Evolutionary conservation across 1,139 yeast genomes (phyloP).

Genomic region (Yamadazyma mexicana): DNA sequence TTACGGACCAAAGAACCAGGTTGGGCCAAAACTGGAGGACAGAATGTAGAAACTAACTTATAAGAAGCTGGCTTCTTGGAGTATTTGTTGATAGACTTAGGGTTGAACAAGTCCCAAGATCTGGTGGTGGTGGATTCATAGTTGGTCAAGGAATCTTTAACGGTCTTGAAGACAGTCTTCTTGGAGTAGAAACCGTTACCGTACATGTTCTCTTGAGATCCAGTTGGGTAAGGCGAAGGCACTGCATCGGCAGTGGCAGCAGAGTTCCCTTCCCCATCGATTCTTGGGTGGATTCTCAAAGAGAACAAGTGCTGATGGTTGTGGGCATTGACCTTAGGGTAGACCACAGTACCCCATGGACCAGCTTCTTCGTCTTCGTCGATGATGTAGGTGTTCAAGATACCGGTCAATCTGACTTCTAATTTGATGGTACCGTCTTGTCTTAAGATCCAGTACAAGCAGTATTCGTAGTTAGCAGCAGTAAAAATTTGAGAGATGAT

Average conservation of each 20-base stretch:
- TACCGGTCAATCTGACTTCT: slow-evolving; percentile 79
- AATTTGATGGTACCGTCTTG: slow-evolving; percentile 82
- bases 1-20: slow-evolving; percentile 73
- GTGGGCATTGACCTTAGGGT: slow-evolving; percentile 81
- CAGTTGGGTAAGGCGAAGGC: slow-evolving; percentile 58
- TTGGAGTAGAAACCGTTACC: slow-evolving; percentile 73
- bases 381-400: slow-evolving; percentile 67
- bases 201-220: slow-evolving; percentile 66
- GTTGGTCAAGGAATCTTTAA: slow-evolving; percentile 64
- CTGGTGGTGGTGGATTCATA: slow-evolving; percentile 63
- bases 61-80: slow-evolving; percentile 76
- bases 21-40: slow-evolving; percentile 72
- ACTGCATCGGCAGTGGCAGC: slow-evolving; percentile 69
- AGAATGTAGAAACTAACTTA: slow-evolving; percentile 75
- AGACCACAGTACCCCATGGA: slow-evolving; percentile 79
- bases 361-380: slow-evolving; percentile 65
- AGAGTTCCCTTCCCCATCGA: slow-evolving; percentile 78
- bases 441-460: slow-evolving; percentile 78
- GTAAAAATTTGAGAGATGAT: slow-evolving; percentile 79
- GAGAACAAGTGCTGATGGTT: slow-evolving; percentile 84
- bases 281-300: slow-evolving; percentile 76
- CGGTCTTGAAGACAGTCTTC: slow-evolving; percentile 65
- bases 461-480: slow-evolving; percentile 83
- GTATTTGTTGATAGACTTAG: slow-evolving; percentile 61
- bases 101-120: slow-evolving; percentile 80